Evolutionary conservation across 2,329 filamentous ascomycete genomes (phyloP).

Genomic region (Zasmidium angulare): DNA sequence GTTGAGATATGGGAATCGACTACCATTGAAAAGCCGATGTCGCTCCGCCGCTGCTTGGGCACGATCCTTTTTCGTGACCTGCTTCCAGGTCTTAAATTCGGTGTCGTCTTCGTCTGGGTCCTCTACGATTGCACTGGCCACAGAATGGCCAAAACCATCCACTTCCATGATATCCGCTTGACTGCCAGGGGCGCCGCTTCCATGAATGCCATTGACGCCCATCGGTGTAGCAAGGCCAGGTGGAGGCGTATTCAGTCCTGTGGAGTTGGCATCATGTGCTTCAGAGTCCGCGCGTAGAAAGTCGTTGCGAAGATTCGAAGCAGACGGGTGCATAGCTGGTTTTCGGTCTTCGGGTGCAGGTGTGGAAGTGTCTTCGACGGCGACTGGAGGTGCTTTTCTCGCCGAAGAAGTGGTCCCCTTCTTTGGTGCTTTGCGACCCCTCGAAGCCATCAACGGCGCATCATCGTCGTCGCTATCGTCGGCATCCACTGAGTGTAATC

Average conservation of each 20-base stretch:
- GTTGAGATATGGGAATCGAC: slow-evolving; percentile 68
- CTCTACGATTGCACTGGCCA: slow-evolving; percentile 67
- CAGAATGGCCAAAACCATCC: slow-evolving; percentile 67
- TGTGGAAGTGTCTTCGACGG: slow-evolving; percentile 67
- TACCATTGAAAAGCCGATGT: slow-evolving; percentile 76
- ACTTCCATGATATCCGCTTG: slow-evolving; percentile 85
- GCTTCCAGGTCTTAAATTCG: slow-evolving; percentile 97
- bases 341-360: slow-evolving; percentile 70
- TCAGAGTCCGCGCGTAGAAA: slow-evolving; percentile 71
- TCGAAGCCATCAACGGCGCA: slow-evolving; percentile 89
- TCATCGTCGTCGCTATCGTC: slow-evolving; percentile 84
- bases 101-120: slow-evolving; percentile 82
- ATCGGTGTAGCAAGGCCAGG: slow-evolving; percentile 73
- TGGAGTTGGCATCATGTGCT: slow-evolving; percentile 68
- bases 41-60: slow-evolving; percentile 83
- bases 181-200: slow-evolving; percentile 59
- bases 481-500: slow-evolving; percentile 78
- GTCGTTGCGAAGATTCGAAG: slow-evolving; percentile 53
- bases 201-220: slow-evolving; percentile 64
- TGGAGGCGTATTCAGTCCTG: slow-evolving; percentile 82
- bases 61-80: slow-evolving; percentile 94
- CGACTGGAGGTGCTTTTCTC: slow-evolving; percentile 46
- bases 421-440: slow-evolving; percentile 82
- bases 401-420: slow-evolving; percentile 63
- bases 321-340: slow-evolving; percentile 55